Evolutionary conservation across 306 rosid genomes (phyloP), one percentile per base, ranked within the genome.

Genomic region (Prunus armeniaca): DNA sequence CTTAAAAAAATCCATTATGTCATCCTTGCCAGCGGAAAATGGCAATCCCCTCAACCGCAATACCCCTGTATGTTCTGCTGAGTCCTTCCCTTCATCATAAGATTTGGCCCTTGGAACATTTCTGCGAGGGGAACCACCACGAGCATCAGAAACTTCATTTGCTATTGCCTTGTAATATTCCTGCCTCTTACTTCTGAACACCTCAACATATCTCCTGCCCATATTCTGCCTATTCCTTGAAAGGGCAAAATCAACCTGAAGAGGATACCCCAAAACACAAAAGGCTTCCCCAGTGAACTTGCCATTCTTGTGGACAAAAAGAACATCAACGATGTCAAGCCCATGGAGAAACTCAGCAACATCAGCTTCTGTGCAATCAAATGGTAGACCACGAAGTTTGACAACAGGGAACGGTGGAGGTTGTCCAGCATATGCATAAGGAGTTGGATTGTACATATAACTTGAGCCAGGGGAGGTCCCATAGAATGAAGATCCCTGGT

Each of bases 311-410:
- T 91, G 93, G 76, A 93, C 86, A 71, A 93, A 93, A 66, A 93
- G 96, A 84, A 93, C 87, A 76, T 93, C 98, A 55, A 93, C 90
- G 24, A 93, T 84, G 86, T 93, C 97, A 56, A 93, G 89, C 78
- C 96, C 96, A 72, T 88, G 96, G 83, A 93, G 91, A 91, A 93
- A 93, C 88, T 93, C 97, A 4, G 91, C 94, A 65, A 93, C 97
- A 81, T 93, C 97, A 76, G 84, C 70, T 90, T 93, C 98, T 5
- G 88, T 86, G 84, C 96, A 91, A 77, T 93, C 97, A 68, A 90
- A 93, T 27, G 98, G 98, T 69, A 93, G 92, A 76, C 98, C 98
- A 15, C 97, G 97, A 17, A 93, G 84, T 72, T 87, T 86, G 74
- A 93, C 96, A 51, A 91, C 97, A 58, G 98, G 98, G 65, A 91